phyloP scores from a whole-genome alignment of 768 basidiomycete species.

The Mycena indigotica region DNA sequence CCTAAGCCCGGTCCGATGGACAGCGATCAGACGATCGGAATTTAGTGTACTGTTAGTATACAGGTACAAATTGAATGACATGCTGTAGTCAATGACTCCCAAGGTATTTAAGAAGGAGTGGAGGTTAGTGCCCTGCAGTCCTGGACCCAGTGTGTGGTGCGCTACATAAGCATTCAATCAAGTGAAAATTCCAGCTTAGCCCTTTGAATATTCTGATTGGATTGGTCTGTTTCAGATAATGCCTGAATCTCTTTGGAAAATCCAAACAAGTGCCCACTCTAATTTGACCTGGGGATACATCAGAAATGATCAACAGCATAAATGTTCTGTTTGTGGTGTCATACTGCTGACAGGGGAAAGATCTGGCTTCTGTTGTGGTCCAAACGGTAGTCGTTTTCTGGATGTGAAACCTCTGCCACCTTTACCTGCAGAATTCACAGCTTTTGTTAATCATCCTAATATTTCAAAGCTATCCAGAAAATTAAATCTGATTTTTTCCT shows the following conservation, averaged over 20 bases:
- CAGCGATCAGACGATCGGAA: too few species aligned
- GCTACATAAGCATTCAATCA: neutral
- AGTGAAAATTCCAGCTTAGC: neutral
- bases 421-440: constrained; percentile 20
- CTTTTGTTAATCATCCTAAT: constrained; percentile 27
- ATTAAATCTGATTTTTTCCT: constrained; percentile 28
- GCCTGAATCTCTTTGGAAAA: neutral
- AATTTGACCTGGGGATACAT: constrained; percentile 10
- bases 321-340: constrained; percentile 27
- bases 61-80: too few species aligned
- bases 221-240: too few species aligned
- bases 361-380: constrained; percentile 36
- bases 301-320: constrained; percentile 1
- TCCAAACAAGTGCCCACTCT: neutral
- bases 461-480: constrained; percentile 29
- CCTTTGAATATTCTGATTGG: too few species aligned
- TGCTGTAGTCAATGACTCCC: too few species aligned
- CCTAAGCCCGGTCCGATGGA: too few species aligned
- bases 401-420: constrained; percentile 31
- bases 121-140: neutral
- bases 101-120: neutral
- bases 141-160: neutral
- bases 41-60: too few species aligned
- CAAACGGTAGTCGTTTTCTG: constrained; percentile 20
- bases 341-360: constrained; percentile 32